Percentiles rank a stretch among this genome's conserved stretches.
These are phyloP conservation scores for Neurospora africana DNA, from an alignment of 495 filamentous ascomycete species.

Conservation along the genomic window DNA sequence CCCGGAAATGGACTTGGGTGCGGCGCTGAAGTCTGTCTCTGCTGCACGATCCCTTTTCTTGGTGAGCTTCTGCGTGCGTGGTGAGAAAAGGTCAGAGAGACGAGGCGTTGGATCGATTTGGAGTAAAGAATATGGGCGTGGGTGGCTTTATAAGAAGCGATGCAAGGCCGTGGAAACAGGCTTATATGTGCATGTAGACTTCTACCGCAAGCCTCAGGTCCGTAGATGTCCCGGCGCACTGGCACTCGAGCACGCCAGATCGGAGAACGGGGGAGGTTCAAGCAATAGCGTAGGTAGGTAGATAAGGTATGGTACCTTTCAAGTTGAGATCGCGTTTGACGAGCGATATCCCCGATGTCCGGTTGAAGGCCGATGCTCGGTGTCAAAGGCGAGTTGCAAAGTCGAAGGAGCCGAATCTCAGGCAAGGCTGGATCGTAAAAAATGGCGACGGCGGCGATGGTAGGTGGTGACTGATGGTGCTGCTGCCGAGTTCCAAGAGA, in stretches of 20 bases:
- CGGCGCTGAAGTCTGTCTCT: not conserved
- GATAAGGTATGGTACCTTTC: not conserved
- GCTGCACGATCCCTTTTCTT: not conserved
- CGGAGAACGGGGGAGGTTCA: not conserved
- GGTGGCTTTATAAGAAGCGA: not conserved
- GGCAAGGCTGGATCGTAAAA: not conserved
- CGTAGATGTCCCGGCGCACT: not conserved
- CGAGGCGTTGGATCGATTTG: not conserved
- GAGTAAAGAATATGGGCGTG: not conserved
- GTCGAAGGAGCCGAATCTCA: not conserved
- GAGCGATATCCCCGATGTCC: not conserved
- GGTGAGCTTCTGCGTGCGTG: not conserved
- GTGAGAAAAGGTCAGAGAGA: not conserved
- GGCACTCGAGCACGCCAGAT: not conserved
- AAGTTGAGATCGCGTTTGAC: not conserved
- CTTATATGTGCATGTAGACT: not conserved
- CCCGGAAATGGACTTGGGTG: not conserved
- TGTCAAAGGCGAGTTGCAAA: not conserved
- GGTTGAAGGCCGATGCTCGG: not conserved
- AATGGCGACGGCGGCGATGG: not conserved
- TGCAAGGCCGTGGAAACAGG: not conserved
- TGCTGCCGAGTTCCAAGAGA: not conserved
- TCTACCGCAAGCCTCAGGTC: not conserved
- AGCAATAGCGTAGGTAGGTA: not conserved
- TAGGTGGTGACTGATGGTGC: not conserved